Evolutionary conservation across 2,329 filamentous ascomycete species (phyloP).

Genomic region (Eurotiales sp.): DNA sequence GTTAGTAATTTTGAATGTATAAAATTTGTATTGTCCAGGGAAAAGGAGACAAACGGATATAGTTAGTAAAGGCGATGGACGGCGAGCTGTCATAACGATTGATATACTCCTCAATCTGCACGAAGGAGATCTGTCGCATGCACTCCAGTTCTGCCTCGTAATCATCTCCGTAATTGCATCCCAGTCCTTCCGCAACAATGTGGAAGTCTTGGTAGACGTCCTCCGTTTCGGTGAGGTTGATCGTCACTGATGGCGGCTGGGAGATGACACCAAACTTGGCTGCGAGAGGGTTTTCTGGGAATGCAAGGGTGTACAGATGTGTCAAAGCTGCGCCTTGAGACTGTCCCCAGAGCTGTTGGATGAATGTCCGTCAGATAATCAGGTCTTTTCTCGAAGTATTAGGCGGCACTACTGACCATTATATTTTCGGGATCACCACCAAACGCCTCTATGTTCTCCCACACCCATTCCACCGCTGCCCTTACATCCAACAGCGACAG

Average conservation of each 20-base stretch:
- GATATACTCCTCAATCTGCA: slow-evolving; percentile 25
- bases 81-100: slow-evolving; percentile 22
- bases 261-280: slow-evolving; percentile 17
- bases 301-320: slow-evolving; percentile 25
- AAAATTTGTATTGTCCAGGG: slow-evolving; percentile 10
- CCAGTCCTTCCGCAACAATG: slow-evolving; percentile 28
- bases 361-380: no score
- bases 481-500: slow-evolving; percentile 18
- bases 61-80: slow-evolving; percentile 19
- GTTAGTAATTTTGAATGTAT: not conserved
- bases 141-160: slow-evolving; percentile 24
- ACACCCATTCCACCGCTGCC: slow-evolving; percentile 28
- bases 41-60: not conserved
- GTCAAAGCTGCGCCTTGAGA: slow-evolving; percentile 22
- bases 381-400: no score
- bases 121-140: slow-evolving; percentile 26
- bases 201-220: slow-evolving; percentile 25
- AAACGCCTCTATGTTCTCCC: slow-evolving; percentile 32
- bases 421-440: slow-evolving; percentile 31
- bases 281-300: slow-evolving; percentile 23
- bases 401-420: slow-evolving; percentile 16
- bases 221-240: slow-evolving; percentile 12
- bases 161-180: slow-evolving; percentile 23
- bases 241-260: slow-evolving; percentile 7
- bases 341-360: slow-evolving; percentile 21